Base-by-base conservation (phyloP, 495 filamentous ascomycete genomes). In the Aspergillus ostianus region DNA sequence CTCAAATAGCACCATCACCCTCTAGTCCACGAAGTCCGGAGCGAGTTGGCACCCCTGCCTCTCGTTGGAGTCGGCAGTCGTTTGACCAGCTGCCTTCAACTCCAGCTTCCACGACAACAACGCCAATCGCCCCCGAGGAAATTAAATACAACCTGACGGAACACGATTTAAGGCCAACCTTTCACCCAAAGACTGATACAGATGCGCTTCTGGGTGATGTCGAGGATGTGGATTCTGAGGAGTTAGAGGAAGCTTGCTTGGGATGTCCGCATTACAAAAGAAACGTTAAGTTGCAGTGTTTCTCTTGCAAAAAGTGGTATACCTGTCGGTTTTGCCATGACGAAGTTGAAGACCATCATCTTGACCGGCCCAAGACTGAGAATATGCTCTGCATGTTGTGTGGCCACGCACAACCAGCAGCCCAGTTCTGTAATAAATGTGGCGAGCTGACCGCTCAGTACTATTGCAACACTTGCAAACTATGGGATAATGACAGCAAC, bases 321-420 rank as follows among this genome's bases (percentile, higher is more conserved):
- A 91, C 95, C 0, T 99, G 94, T 66, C 88, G 94, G 20, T 88
- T 97, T 70, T 99, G 94, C 70, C 94, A 99, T 70, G 93, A 99
- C 64, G 87, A 85, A 47, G 82, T 81, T 21, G 90, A 97, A 70
- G 87, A 92, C 66, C 94, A 98, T 74, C 79, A 75, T 65, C 79
- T 99, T 56, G 84, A 89, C 66, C 86, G 94, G 49, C 85, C 84
- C 52, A 88, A 89, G 60, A 98, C 93, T 26, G 88, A 89, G 73
- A 87, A 97, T 70, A 99, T 99, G 94, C 80, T 98, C 20, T 99
- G 94, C 77, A 99, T 99, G 94, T 80, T 93, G 29, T 99, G 94
- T 75, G 87, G 87, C 12, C 87, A 86, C 65, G 86, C 94, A 12
- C 94, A 99, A 66, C 84, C 85, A 51, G 95, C 91, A 15, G 83